These are phyloP conservation scores for Raphanus sativus DNA, from an alignment of 345 rosid genomes.

Conservation along the genomic window DNA sequence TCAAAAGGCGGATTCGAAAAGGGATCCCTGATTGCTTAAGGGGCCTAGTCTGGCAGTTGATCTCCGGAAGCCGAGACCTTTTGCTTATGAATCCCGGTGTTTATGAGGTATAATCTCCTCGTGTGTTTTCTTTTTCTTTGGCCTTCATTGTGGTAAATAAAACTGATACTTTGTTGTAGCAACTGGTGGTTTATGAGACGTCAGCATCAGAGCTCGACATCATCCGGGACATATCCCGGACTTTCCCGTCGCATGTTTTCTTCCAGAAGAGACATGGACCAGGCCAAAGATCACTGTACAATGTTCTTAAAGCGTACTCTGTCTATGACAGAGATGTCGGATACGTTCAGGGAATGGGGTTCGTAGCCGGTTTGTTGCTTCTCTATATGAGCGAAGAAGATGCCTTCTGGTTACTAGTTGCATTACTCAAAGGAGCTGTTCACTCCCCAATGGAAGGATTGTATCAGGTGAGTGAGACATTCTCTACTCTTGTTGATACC, in stretches of 20 bases:
- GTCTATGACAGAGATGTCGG: conserved; percentile 95
- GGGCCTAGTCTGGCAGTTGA: conserved; percentile 98
- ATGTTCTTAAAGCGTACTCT: conserved; percentile 95
- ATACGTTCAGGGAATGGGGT: conserved; percentile 99
- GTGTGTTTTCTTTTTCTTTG: conserved; percentile 3
- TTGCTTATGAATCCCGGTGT: conserved; percentile 95
- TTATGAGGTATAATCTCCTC: conserved; percentile 52
- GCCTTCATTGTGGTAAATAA: no score
- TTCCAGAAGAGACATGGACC: conserved; percentile 99
- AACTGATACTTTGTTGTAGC: conserved; percentile 46
- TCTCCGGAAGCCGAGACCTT: conserved; percentile 92
- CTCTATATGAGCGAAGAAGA: conserved; percentile 99
- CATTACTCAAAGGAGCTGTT: conserved; percentile 92
- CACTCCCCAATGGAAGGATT: conserved; percentile 99
- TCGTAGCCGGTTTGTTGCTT: conserved; percentile 84
- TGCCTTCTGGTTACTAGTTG: conserved; percentile 96
- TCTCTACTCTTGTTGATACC: conserved; percentile 3
- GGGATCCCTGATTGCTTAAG: conserved; percentile 98
- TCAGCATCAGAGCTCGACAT: conserved; percentile 92
- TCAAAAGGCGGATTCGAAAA: conserved; percentile 81
- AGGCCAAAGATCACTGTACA: conserved; percentile 93
- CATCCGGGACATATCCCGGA: conserved; percentile 91
- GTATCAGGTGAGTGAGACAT: conserved; percentile 57
- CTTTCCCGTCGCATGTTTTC: conserved; percentile 95
- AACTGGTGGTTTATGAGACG: conserved; percentile 85